These are phyloP conservation scores for Dimocarpus longan DNA, from an alignment of 345 rosid genomes.

Conservation along the genomic window DNA sequence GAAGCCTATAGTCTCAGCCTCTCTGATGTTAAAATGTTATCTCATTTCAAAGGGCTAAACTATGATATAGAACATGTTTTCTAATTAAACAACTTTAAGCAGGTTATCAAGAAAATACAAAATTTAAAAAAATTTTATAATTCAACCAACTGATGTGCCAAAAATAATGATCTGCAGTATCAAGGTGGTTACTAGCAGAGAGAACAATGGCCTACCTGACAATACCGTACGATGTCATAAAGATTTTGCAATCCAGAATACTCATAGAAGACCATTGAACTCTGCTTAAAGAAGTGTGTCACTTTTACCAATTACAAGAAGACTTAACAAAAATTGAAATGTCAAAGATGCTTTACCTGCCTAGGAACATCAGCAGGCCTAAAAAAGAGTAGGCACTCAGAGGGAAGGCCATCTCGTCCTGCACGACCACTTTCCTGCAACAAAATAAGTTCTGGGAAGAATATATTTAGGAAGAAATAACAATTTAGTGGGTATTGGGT, in stretches of 20 bases:
- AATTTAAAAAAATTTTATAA: not conserved
- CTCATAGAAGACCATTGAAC: slow-evolving; percentile 98
- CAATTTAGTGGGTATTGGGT: slow-evolving; percentile 12
- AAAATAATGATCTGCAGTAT: not conserved
- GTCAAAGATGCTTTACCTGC: slow-evolving; percentile 54
- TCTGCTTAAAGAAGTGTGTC: slow-evolving; percentile 48
- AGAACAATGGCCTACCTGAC: slow-evolving; percentile 62
- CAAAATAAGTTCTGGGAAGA: slow-evolving; percentile 27
- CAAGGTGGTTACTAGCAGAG: slow-evolving; percentile 1
- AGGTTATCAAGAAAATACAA: not conserved
- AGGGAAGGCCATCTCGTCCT: slow-evolving; percentile 95
- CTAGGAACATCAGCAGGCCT: slow-evolving; percentile 91
- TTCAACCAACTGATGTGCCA: not conserved
- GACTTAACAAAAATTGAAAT: slow-evolving; percentile 3
- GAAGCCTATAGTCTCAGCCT: not conserved
- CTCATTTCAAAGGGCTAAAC: not conserved
- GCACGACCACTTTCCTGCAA: slow-evolving; percentile 97
- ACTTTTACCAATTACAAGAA: slow-evolving; percentile 8
- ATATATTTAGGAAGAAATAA: not conserved
- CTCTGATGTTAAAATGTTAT: not conserved
- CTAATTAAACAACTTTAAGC: not conserved
- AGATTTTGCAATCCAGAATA: slow-evolving; percentile 93
- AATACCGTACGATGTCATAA: slow-evolving; percentile 83
- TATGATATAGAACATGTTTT: not conserved
- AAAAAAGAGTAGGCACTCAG: slow-evolving; percentile 84